These are phyloP conservation scores for Thraustotheca clavata DNA, from an alignment of 352 stramenopile genomes.

Conservation along the genomic window DNA sequence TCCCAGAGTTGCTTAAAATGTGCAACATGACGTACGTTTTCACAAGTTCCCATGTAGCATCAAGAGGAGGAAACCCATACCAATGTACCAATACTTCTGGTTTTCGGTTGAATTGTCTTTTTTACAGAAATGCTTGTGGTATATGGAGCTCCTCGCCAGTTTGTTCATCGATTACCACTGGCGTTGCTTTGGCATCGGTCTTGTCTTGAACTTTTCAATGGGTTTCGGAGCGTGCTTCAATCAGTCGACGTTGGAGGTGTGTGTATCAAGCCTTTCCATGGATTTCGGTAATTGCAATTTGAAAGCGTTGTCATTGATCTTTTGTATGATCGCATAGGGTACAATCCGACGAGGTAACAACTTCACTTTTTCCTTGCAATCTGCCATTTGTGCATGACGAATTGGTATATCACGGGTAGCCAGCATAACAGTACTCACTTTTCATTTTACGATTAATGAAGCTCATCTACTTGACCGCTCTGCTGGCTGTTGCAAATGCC, in stretches of 20 bases:
- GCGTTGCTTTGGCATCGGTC: background rate
- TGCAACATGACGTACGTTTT: conserved; percentile 14
- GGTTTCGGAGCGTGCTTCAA: conserved; percentile 12
- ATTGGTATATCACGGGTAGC: background rate
- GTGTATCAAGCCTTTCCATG: background rate
- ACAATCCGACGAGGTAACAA: background rate
- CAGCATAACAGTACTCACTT: background rate
- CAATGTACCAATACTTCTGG: conserved; percentile 10
- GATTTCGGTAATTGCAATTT: background rate
- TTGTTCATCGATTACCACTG: conserved; percentile 1
- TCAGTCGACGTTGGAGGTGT: conserved; percentile 20
- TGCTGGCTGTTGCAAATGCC: no score
- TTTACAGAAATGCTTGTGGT: background rate
- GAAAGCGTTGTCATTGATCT: conserved; percentile 3
- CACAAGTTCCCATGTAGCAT: conserved; percentile 12
- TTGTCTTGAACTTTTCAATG: background rate
- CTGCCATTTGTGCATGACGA: background rate
- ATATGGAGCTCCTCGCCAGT: background rate
- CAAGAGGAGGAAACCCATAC: background rate
- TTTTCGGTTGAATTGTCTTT: conserved; percentile 18
- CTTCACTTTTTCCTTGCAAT: background rate
- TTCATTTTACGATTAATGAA: background rate
- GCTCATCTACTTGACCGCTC: no score
- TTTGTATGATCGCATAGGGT: background rate
- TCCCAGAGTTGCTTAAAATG: conserved; percentile 15